Conservation (phyloP, 1,284 basidiomycete species). For the Pseudomicrostroma phylloplanum region DNA sequence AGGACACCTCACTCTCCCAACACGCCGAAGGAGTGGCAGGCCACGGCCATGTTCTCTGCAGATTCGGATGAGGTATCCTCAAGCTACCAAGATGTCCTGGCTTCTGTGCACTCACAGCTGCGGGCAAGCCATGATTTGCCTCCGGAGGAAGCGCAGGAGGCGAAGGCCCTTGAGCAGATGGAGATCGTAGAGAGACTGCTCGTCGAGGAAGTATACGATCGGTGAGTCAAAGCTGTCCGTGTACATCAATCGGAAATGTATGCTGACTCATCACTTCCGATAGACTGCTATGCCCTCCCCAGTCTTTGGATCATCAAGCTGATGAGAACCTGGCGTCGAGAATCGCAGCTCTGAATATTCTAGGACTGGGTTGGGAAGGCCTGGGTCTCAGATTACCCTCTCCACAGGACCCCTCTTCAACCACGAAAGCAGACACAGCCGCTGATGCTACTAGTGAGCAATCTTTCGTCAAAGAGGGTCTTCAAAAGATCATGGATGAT, state of each 20-base stretch:
- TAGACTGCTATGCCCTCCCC: constrained; percentile 7
- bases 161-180: constrained; percentile 55
- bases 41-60: no score
- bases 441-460: constrained; percentile 49
- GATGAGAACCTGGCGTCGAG: constrained; percentile 80
- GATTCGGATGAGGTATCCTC: no score
- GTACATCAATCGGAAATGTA: not conserved
- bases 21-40: no score
- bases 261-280: not conserved
- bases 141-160: constrained; percentile 45
- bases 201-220: constrained; percentile 67
- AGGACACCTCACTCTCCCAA: no score
- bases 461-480: constrained; percentile 50
- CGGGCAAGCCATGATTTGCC: no score
- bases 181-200: constrained; percentile 67
- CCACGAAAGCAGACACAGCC: constrained; percentile 22
- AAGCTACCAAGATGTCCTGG: no score
- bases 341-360: constrained; percentile 79
- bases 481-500: constrained; percentile 63
- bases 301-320: constrained; percentile 62
- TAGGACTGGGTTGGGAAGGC: constrained; percentile 77
- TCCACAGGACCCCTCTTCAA: constrained; percentile 9
- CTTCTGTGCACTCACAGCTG: no score
- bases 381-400: constrained; percentile 69
- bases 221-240: constrained; percentile 2